These are phyloP conservation scores for Phytophthora aleatoria DNA, from an alignment of 352 stramenopile genomes.

Conservation along the genomic window DNA sequence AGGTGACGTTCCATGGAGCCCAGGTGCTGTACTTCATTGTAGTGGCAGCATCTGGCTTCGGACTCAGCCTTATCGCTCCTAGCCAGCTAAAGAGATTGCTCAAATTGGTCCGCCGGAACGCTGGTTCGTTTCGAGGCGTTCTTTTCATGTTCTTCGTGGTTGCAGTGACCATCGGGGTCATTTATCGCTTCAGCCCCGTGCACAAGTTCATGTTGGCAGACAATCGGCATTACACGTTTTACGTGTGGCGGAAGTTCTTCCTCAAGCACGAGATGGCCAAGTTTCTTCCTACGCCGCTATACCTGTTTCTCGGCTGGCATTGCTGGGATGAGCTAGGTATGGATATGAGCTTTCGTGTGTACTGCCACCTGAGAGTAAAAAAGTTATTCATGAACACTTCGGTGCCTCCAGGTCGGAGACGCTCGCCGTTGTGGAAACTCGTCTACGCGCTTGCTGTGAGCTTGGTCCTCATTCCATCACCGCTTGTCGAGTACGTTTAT, in stretches of 20 bases:
- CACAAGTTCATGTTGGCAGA: constrained; percentile 93
- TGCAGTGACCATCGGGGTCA: constrained; percentile 38
- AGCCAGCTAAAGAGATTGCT: constrained; percentile 43
- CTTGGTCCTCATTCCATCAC: constrained; percentile 86
- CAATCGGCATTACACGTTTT: constrained; percentile 94
- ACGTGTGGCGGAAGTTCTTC: constrained; percentile 91
- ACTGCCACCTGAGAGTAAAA: background rate
- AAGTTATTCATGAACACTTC: background rate
- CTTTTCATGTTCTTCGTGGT: constrained; percentile 35
- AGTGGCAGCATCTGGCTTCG: constrained; percentile 66
- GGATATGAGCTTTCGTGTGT: constrained; percentile 4
- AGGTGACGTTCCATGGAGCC: constrained; percentile 69
- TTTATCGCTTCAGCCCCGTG: constrained; percentile 72
- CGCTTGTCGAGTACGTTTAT: constrained; percentile 83
- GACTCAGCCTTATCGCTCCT: constrained; percentile 46
- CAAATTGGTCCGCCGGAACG: constrained; percentile 38
- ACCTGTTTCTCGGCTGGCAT: constrained; percentile 69
- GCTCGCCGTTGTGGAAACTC: constrained; percentile 77
- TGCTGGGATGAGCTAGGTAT: constrained; percentile 72
- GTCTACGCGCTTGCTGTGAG: constrained; percentile 73
- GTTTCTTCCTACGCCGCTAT: constrained; percentile 61
- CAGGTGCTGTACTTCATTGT: constrained; percentile 84
- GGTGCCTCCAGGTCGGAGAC: constrained; percentile 42
- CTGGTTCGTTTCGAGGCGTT: constrained; percentile 36
- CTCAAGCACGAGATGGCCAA: constrained; percentile 72